Evolutionary conservation across 2,329 filamentous ascomycete species (phyloP), one percentile per base, ranked within the genome.

Genomic region (Magnaporthiopsis rhizophila): DNA sequence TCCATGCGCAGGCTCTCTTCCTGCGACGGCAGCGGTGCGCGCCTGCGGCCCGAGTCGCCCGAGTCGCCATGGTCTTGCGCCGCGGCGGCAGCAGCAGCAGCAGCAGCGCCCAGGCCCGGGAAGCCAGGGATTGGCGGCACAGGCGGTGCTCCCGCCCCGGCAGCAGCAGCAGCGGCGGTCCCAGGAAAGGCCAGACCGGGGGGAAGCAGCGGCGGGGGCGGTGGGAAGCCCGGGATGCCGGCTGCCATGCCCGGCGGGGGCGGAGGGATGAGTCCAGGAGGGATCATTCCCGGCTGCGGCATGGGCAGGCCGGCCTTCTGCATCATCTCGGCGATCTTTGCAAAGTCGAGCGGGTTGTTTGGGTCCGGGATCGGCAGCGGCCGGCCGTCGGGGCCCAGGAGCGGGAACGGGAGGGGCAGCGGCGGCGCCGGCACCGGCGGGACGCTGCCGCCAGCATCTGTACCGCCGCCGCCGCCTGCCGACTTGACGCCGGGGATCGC

Each of bases 1-100:
- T 94, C 90, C 74, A 89, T 86, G 69, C 88, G 85, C 69, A 96
- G 76, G 69, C 90, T 93, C 73, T 95, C 92, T 72, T 90, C 86
- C 76, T 96, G 92, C 72, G 90, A 93, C 0, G 92, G 92, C 58
- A 96, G 76, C 11, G 90, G 91, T 7, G 84, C 90, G 66, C 88
- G 78, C 69, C 89, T 82, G 24, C 86, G 74, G 59, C 73, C 77
- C 6, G 76, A 73, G 45, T 71, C 74, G 28, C n/a, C 32, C n/a
- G 70, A 73, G 15, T 74, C 76, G 70, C 74, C 70, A 28, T 64
- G n/a, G 65, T 75, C 71, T 65, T 30, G 24, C 18, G 30, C 58
- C 3, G 28, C 30, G 28, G 21, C 58, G 18, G 30, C 58, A 9
- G 58, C 58, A 21, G 28, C 58, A 21, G 58, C 58, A 21, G 21